Evolutionary conservation across 108 stramenopile genomes (phyloP).

Genomic region (Pelagomonas calceolata): DNA sequence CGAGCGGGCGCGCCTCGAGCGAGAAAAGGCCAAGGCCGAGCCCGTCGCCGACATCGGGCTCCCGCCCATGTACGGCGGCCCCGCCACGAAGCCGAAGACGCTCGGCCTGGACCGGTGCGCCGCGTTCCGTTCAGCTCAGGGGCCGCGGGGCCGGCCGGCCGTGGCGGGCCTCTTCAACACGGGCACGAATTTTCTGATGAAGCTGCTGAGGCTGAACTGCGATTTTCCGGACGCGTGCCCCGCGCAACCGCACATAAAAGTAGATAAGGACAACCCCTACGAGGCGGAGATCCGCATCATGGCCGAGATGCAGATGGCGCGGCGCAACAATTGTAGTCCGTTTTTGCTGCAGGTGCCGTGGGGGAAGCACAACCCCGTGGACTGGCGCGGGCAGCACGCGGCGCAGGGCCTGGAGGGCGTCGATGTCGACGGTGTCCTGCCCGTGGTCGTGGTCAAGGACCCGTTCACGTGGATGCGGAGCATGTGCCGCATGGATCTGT

Average conservation of each 20-base stretch:
- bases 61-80: neutral
- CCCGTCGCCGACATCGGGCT: neutral
- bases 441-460: slow-evolving; percentile 68
- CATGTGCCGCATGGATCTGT: slow-evolving; percentile 65
- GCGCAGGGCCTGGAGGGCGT: slow-evolving; percentile 9
- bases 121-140: neutral
- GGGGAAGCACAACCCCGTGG: slow-evolving; percentile 68
- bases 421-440: slow-evolving; percentile 37
- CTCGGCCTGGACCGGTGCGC: neutral
- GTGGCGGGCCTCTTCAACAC: slow-evolving; percentile 48
- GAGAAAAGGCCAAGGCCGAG: too few species aligned
- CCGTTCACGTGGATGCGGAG: slow-evolving; percentile 69
- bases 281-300: neutral
- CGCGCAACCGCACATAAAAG: too few species aligned
- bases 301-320: neutral
- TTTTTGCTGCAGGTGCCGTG: slow-evolving; percentile 50
- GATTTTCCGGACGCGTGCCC: slow-evolving; percentile 1
- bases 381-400: slow-evolving; percentile 38
- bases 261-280: neutral
- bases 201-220: slow-evolving; percentile 53
- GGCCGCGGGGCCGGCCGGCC: neutral
- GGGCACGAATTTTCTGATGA: slow-evolving; percentile 61
- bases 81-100: neutral
- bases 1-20: too few species aligned
- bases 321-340: neutral